Evolutionary conservation across 75 land plant genomes (phyloP), one percentile per base, ranked within the genome.

Genomic region (Pseudotsuga menziesii): DNA sequence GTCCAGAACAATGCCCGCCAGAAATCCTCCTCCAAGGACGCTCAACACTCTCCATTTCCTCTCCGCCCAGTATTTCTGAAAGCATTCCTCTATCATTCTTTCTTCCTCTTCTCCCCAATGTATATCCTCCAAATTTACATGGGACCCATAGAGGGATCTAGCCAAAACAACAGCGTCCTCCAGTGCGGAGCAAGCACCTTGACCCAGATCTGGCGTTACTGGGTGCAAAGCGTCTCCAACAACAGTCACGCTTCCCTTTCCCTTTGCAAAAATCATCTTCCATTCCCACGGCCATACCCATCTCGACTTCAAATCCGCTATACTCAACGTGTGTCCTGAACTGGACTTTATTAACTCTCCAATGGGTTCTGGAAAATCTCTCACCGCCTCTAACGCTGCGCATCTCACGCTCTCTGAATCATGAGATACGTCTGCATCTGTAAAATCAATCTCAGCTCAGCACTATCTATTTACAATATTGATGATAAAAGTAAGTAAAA

Each of bases 151-250:
- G 32, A 29, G 0, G 32, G 25, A 63, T 36, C 72, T 79, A 6
- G 82, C 81, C 1, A 85, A 72, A 52, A 85, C 22, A 60, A 73
- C 83, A 22, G 84, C 87, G 70, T 95, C 95, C 82, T 95, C 98
- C 61, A 93, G 4, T n/a, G 98, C 87, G 19, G 78, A 75, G 79
- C 96, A 89, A 0, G 87, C 95, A 1, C 98, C 98, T 82, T 92
- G 95, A 57, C 90, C 98, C 5, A 94, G 54, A 76, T 94, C 94
- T 4, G 98, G 97, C 12, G 97, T 94, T 87, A 92, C 88, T 44
- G 92, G 89, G 63, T 94, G 97, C 29, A 90, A 75, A 0, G 97
- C 97, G 77, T 94, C 87, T 16, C 87, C 87, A 57, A 79, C 84
- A n/a, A 85, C 27, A 13, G 84, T 79, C 57, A 82, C 87, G 17